Evolutionary conservation across 2,329 filamentous ascomycete genomes (phyloP).

Genomic region (Fusarium sp.): DNA sequence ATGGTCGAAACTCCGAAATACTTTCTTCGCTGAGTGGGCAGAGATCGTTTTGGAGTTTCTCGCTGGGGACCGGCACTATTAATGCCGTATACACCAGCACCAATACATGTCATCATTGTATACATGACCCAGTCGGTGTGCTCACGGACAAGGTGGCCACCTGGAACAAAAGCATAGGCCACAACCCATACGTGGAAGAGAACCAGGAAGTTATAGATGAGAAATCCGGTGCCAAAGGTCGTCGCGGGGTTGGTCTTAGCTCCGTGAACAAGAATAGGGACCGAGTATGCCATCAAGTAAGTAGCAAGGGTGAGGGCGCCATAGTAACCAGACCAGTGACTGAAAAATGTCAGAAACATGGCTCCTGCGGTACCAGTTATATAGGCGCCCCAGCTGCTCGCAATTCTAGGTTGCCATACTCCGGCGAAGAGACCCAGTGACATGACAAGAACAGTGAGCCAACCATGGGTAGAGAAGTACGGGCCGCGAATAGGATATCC

Average conservation of each 20-base stretch:
- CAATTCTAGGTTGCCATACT: slow-evolving; percentile 75
- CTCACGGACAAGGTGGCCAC: slow-evolving; percentile 90
- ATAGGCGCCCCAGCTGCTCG: slow-evolving; percentile 82
- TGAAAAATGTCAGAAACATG: slow-evolving; percentile 77
- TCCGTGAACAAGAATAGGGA: slow-evolving; percentile 79
- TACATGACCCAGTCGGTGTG: slow-evolving; percentile 97
- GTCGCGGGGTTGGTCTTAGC: slow-evolving; percentile 79
- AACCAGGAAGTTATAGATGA: slow-evolving; percentile 92
- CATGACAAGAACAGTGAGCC: slow-evolving; percentile 88
- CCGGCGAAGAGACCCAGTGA: slow-evolving; percentile 81
- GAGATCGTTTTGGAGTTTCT: slow-evolving; percentile 46
- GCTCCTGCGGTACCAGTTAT: slow-evolving; percentile 83
- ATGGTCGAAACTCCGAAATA: slow-evolving; percentile 70
- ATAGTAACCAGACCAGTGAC: slow-evolving; percentile 90
- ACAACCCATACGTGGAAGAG: slow-evolving; percentile 99
- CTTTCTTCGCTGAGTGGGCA: slow-evolving; percentile 59
- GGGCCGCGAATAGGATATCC: slow-evolving; percentile 92
- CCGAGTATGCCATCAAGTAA: slow-evolving; percentile 84
- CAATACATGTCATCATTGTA: slow-evolving; percentile 84
- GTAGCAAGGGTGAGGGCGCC: slow-evolving; percentile 80
- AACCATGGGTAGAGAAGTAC: slow-evolving; percentile 88
- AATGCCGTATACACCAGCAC: slow-evolving; percentile 83
- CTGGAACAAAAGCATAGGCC: slow-evolving; percentile 96
- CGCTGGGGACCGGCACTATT: slow-evolving; percentile 61
- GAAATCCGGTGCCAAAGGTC: slow-evolving; percentile 88